Conservation (phyloP, 805 yeast species). For the Kockiozyma suomiensis region DNA sequence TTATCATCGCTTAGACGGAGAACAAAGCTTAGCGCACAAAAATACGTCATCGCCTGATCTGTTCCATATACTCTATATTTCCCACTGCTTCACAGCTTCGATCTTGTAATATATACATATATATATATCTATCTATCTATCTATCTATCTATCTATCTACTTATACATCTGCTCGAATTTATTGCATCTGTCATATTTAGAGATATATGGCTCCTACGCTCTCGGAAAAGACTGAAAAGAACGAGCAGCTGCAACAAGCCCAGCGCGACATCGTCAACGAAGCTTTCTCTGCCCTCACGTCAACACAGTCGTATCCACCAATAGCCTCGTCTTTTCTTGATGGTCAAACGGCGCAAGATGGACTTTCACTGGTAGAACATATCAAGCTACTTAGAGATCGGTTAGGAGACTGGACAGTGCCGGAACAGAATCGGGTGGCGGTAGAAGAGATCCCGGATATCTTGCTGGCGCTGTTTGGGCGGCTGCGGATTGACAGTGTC, state of each 20-base stretch:
- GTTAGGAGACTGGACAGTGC: slow-evolving; percentile 18
- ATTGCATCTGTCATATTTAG: no score
- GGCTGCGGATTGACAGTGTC: slow-evolving; percentile 15
- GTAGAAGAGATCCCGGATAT: slow-evolving; percentile 23
- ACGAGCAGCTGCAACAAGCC: neutral
- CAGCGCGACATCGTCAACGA: neutral
- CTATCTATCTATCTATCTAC: no score
- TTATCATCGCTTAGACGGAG: no score
- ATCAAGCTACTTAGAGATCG: neutral
- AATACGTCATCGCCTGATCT: no score
- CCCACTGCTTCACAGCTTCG: no score
- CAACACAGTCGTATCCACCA: neutral
- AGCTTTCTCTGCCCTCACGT: neutral
- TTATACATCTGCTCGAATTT: no score
- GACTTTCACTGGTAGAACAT: slow-evolving; percentile 1
- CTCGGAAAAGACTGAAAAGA: no score
- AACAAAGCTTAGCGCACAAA: no score
- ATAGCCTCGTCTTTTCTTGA: neutral
- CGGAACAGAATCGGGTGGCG: slow-evolving; percentile 9
- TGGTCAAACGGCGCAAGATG: slow-evolving; percentile 1
- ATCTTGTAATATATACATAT: no score
- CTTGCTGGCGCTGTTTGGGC: slow-evolving; percentile 21
- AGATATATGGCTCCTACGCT: no score
- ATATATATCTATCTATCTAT: no score
- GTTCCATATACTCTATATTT: no score